These are phyloP conservation scores for Xylaria sp. DNA, from an alignment of 2,329 filamentous ascomycete species.

Conservation along the genomic window DNA sequence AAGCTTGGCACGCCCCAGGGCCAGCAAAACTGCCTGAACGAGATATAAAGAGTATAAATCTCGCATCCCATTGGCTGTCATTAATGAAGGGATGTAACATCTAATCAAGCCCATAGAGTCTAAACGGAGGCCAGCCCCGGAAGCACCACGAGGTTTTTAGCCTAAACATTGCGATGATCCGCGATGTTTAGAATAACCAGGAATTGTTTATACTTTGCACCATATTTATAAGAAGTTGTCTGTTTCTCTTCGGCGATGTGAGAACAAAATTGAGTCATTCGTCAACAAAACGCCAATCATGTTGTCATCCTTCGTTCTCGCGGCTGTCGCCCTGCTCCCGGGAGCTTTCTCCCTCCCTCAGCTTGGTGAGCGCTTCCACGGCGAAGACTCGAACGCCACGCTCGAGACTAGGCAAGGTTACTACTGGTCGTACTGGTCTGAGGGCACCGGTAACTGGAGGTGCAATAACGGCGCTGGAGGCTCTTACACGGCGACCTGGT, in stretches of 20 bases:
- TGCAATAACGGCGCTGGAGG: constrained; percentile 56
- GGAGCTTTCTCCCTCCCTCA: constrained; percentile 40
- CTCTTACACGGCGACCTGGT: constrained; percentile 57
- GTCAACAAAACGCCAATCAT: constrained; percentile 30
- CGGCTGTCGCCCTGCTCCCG: constrained; percentile 40
- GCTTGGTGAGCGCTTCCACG: constrained; percentile 35
- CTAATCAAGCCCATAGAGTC: constrained; percentile 26
- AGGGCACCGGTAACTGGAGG: constrained; percentile 53
- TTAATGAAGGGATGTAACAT: constrained; percentile 36
- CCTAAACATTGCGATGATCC: constrained; percentile 39
- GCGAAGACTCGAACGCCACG: constrained; percentile 35
- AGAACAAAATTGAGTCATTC: background rate
- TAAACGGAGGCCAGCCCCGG: constrained; percentile 38
- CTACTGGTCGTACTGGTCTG: constrained; percentile 46
- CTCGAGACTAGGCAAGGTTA: constrained; percentile 43
- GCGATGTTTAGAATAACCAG: constrained; percentile 22
- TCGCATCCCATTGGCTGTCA: constrained; percentile 37
- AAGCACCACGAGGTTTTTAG: constrained; percentile 43
- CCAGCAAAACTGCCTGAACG: constrained; percentile 23
- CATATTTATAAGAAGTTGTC: constrained; percentile 19
- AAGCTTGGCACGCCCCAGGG: constrained; percentile 13
- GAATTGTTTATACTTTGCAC: background rate
- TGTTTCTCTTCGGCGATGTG: background rate
- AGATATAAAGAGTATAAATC: constrained; percentile 20
- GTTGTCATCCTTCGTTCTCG: constrained; percentile 41